Base-by-base conservation (phyloP, 2,329 filamentous ascomycete species). In the Epichloe glyceriae region DNA sequence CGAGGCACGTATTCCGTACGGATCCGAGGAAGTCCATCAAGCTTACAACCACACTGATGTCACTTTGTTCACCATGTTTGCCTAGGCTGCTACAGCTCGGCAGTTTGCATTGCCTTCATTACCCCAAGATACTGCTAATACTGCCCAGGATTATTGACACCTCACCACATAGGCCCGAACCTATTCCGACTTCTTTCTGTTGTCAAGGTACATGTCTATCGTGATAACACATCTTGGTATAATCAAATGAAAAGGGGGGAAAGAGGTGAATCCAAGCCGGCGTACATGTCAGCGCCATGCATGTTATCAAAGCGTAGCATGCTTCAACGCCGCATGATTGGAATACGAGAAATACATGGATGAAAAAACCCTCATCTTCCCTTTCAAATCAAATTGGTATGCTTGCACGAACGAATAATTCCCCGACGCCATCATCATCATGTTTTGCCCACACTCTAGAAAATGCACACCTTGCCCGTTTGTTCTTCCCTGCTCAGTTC, bases 401-500 rank as follows among this genome's bases (percentile, higher is more conserved):
- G 19, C 22, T 30, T 30, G 26, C 11, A 8, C 11, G 22, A 37
- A 38, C 8, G 30, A 17, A n/a, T 8, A 34, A 14, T n/a, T 41
- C 19, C 14, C 19, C 5, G 33, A 49, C 35, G 42, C 49, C 14
- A 22, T 14, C 8, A 22, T 14, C n/a, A 40, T 30, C 35, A 34
- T 38, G 12, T 17, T 8, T 26, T 42, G 15, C 41, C 41, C 19
- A 8, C 22, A 3, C 39, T 26, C 63, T 55, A 69, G 45, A 68
- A 66, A 34, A 70, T 60, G 53, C 63, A 67, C 33, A 70, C 40
- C 54, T 63, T 64, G 19, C 62, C 62, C n/a, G 62, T 64, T 51
- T 62, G 56, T 52, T 64, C 63, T 43, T 70, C 65, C 26, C 75
- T 68, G 43, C 66, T 71, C 50, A 88, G 64, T 63, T 87, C 82